Evolutionary conservation across 2,329 filamentous ascomycete genomes (phyloP).

Genomic region (Pyrenochaeta sp.): DNA sequence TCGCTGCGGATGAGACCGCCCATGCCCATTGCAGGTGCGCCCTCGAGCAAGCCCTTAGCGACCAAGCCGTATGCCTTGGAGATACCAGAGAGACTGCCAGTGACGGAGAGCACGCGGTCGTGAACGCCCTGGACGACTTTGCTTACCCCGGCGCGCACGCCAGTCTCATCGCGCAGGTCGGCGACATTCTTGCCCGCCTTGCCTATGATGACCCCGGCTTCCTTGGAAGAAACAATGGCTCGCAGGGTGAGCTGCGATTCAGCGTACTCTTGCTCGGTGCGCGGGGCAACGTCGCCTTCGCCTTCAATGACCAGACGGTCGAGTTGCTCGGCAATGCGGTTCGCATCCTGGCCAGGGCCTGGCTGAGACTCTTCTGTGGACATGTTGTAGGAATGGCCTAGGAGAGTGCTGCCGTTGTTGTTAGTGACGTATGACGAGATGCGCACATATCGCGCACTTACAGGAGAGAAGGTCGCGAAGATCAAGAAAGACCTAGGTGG

Average conservation of each 20-base stretch:
- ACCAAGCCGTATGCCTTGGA: conserved; percentile 94
- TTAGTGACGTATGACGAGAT: conserved; percentile 40
- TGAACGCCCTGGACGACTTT: conserved; percentile 98
- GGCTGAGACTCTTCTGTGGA: conserved; percentile 52
- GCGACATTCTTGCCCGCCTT: conserved; percentile 99
- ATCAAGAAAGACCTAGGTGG: conserved; percentile 6
- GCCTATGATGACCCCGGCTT: conserved; percentile 98
- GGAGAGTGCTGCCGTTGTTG: conserved; percentile 32
- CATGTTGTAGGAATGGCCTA: conserved; percentile 51
- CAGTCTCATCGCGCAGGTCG: conserved; percentile 95
- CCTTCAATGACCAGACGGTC: conserved; percentile 50
- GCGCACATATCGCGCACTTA: conserved; percentile 26
- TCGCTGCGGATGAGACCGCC: conserved; percentile 83
- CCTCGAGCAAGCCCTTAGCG: conserved; percentile 88
- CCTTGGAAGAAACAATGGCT: conserved; percentile 98
- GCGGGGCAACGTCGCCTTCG: conserved; percentile 77
- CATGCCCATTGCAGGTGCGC: conserved; percentile 95
- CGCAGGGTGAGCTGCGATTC: conserved; percentile 91
- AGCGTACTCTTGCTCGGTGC: conserved; percentile 97
- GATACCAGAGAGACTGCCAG: conserved; percentile 86
- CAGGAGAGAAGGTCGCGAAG: conserved; percentile 15
- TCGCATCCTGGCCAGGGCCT: conserved; percentile 42
- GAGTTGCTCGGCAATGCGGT: conserved; percentile 53
- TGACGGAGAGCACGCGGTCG: conserved; percentile 95
- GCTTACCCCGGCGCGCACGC: conserved; percentile 96